Evolutionary conservation across 768 basidiomycete genomes (phyloP).

Genomic region (Austroboletus eburneus): DNA sequence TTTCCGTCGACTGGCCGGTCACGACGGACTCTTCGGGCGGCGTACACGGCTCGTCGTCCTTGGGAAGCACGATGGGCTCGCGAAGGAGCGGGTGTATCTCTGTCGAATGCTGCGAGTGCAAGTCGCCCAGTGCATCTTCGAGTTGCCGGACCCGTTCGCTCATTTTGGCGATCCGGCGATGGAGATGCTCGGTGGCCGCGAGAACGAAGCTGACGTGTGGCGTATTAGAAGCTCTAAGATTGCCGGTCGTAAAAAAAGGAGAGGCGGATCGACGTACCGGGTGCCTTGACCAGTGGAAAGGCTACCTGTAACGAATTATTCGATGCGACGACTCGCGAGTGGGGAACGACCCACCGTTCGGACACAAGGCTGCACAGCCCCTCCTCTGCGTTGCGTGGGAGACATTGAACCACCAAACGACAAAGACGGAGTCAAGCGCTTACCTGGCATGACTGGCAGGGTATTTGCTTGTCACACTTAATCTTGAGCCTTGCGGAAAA

Average conservation of each 20-base stretch:
- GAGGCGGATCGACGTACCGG: constrained; percentile 37
- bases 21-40: constrained; percentile 21
- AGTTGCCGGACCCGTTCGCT: constrained; percentile 51
- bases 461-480: constrained; percentile 79
- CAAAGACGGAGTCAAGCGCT: too few relatives aligned
- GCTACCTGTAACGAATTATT: constrained; percentile 54
- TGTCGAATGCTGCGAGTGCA: constrained; percentile 48
- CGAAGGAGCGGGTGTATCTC: constrained; percentile 59
- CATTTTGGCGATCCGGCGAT: constrained; percentile 51
- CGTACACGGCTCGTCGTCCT: constrained; percentile 20
- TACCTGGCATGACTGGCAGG: constrained; percentile 74
- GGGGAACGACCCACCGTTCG: constrained; percentile 58
- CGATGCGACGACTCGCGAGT: too few relatives aligned
- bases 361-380: constrained; percentile 67
- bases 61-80: constrained; percentile 44
- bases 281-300: constrained; percentile 79
- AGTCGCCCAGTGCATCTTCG: constrained; percentile 53
- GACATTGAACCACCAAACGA: too few relatives aligned
- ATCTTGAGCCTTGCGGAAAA: constrained; percentile 60
- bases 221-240: constrained; percentile 8
- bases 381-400: constrained; percentile 40
- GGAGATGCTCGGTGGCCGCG: constrained; percentile 63
- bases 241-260: neutral
- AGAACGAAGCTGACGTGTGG: constrained; percentile 44
- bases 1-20: constrained; percentile 32